Base-by-base conservation (phyloP, 805 yeast species). In the Lachancea waltii region DNA sequence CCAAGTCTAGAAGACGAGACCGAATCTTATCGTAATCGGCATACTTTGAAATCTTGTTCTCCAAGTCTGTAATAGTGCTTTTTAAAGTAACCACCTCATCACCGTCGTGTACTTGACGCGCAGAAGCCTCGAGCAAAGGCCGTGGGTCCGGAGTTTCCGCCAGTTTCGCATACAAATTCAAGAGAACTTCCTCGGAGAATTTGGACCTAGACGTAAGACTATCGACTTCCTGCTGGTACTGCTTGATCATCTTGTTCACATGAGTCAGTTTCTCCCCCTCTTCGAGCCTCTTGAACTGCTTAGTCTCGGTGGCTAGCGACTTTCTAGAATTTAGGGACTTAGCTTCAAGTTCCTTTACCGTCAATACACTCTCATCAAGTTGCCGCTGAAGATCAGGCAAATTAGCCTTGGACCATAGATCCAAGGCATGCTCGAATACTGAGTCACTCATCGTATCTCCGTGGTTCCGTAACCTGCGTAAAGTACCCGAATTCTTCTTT, bases 121-220 rank as follows among this genome's bases (percentile, higher is more conserved):
- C 55, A 1, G 89, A 75, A 26, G 77, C 71, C 49, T 82, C 83
- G 41, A 90, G 63, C 29, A 89, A 60, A 4, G 95, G 94, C 44
- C 72, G 75, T 1, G 97, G 97, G 63, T 90, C 97, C 0, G 97
- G 97, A 0, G 94, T 89, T 57, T 89, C 95, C 4, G 87, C 85
- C 4, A 90, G 64, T 11, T 77, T 68, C 40, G 85, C 68, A 64
- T 90, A 90, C 16, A 85, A 68, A 14, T 79, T 77, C 56, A 87
- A 75, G 52, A 92, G 81, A 21, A 78, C 70, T 26, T 71, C 67
- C 53, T 92, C 97, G 1, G 84, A 76, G 31, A 60, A 67, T 54
- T 89, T 85, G 38, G 85, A 78, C 45, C 92, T 76, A 47, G 76
- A 75, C 1, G 96, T 85, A 46, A 90, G 66, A 29, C 69, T 65